Base-by-base conservation (phyloP, 2,329 filamentous ascomycete genomes). In the Xylaria polymorpha region DNA sequence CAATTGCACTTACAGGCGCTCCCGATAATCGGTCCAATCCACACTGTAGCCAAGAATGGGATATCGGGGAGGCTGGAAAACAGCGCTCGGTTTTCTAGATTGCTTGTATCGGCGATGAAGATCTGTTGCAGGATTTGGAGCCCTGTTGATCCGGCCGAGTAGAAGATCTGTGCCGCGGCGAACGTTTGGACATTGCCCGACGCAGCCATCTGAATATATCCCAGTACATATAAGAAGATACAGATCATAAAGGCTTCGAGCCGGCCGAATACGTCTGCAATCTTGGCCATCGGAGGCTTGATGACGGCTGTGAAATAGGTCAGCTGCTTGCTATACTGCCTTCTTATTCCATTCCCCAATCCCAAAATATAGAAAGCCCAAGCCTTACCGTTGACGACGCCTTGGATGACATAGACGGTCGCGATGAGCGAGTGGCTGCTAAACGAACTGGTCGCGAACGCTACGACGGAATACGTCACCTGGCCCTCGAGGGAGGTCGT, bases 401-500 rank as follows among this genome's bases (percentile, higher is more conserved):
- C 64, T 41, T 68, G 71, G 10, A 73, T 66, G 32, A 73, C 69
- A 18, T 70, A 70, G 44, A 72, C 66, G 7, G 69, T 71, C 7
- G 66, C 68, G 18, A 74, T 66, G 59, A 73, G 69, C 62, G 71
- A 72, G 32, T 73, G 71, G 56, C 68, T 69, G 14, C 64, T 70
- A 41, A 74, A 73, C 12, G 67, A 55, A 32, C 71, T 73, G n/a
- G 71, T 73, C 29, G 70, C 71, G 63, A 88, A 91, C 25, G 87
- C 85, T 1, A 86, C 83, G 61, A 91, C 80, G 9, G 88, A 85
- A 61, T 84, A 85, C 1, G 89, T 89, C 9, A 88, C 88, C 75
- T 91, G 90, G 18, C 85, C 85, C 77, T 91, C 90, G 20, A 92
- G 83, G n/a, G 89, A 91, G 6, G 88, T 91, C 58, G 86, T 85